Evolutionary conservation across 2,329 filamentous ascomycete genomes (phyloP).

Genomic region (Botrytis paeoniae): DNA sequence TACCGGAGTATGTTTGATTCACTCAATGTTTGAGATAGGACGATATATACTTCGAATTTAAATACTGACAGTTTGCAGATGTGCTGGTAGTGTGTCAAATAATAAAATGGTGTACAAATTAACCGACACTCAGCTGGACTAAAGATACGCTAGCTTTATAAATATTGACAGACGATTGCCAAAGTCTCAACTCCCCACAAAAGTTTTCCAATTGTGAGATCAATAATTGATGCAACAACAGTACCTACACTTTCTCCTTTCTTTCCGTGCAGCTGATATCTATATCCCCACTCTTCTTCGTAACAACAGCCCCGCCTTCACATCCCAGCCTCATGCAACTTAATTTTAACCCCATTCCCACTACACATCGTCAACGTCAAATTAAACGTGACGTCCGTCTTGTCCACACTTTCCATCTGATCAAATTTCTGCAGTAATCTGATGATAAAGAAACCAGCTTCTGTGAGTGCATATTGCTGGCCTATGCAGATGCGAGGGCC

Average conservation of each 20-base stretch:
- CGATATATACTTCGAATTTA: neutral
- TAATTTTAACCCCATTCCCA: slow-evolving; percentile 39
- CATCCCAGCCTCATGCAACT: slow-evolving; percentile 15
- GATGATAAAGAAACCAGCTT: slow-evolving; percentile 39
- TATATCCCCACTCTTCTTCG: neutral
- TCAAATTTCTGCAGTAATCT: slow-evolving; percentile 34
- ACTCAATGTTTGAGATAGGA: neutral
- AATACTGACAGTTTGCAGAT: neutral
- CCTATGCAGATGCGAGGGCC: slow-evolving; percentile 41
- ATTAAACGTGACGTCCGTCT: slow-evolving; percentile 34
- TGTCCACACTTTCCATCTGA: slow-evolving; percentile 34
- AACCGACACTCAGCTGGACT: neutral
- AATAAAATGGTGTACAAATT: neutral
- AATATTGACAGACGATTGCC: neutral
- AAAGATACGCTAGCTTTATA: neutral
- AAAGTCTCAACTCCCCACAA: neutral
- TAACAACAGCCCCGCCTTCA: neutral
- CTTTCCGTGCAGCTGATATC: neutral
- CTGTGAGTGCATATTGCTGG: slow-evolving; percentile 41
- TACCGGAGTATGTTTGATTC: no score
- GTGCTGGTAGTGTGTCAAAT: neutral
- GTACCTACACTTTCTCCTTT: neutral
- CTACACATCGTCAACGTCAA: slow-evolving; percentile 33
- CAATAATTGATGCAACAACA: neutral
- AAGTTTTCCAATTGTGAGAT: neutral